These are phyloP conservation scores for Pichia sp. DNA, from an alignment of 1,139 yeast genomes.

Conservation along the genomic window DNA sequence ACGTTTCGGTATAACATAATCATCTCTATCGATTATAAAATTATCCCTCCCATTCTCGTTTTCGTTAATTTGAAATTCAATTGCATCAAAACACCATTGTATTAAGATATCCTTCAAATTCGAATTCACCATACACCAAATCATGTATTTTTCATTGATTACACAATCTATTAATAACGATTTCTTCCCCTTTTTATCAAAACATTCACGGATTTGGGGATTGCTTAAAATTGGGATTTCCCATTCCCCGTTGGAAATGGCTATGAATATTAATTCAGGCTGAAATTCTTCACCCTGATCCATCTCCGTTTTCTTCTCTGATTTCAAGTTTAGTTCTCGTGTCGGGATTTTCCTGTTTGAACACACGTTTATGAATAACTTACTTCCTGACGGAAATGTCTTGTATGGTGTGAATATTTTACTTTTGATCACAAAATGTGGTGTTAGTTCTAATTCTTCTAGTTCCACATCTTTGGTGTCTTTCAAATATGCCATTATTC, in stretches of 20 bases:
- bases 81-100: constrained; percentile 64
- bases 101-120: constrained; percentile 44
- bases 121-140: constrained; percentile 52
- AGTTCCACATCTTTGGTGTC: constrained; percentile 3
- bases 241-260: constrained; percentile 71
- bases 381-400: constrained; percentile 36
- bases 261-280: constrained; percentile 53
- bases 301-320: neutral
- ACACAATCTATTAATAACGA: constrained; percentile 75
- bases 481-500: constrained; percentile 2
- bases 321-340: constrained; percentile 8
- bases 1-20: constrained; percentile 51
- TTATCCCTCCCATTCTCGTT: constrained; percentile 20
- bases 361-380: constrained; percentile 76
- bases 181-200: constrained; percentile 63
- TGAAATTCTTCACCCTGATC: constrained; percentile 37
- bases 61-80: constrained; percentile 42
- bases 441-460: constrained; percentile 37
- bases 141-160: constrained; percentile 52
- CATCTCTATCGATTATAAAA: constrained; percentile 37
- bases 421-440: constrained; percentile 65
- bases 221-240: constrained; percentile 76
- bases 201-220: constrained; percentile 40
- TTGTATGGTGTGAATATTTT: constrained; percentile 35
- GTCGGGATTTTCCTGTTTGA: constrained; percentile 62